Percentiles rank a stretch among this genome's conserved stretches.
phyloP scores from a whole-genome alignment of 2,329 filamentous ascomycete genomes.

The Phaeoacremonium minimum region DNA sequence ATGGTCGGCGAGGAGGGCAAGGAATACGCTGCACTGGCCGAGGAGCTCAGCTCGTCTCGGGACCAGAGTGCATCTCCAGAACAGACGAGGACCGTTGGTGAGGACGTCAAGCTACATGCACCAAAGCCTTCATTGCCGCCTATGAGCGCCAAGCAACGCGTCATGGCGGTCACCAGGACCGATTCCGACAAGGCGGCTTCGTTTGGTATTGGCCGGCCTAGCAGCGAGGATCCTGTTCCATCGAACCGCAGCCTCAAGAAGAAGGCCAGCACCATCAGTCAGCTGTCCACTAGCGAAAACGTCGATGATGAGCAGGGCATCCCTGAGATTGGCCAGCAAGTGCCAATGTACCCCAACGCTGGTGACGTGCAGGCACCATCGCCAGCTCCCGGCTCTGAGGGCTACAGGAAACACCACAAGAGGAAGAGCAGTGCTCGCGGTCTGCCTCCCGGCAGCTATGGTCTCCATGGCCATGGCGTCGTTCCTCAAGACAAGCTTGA shows the following conservation, averaged over 20 bases:
- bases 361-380: slow-evolving; percentile 96
- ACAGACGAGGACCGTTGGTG: slow-evolving; percentile 73
- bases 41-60: slow-evolving; percentile 40
- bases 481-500: slow-evolving; percentile 77
- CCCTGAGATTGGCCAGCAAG: slow-evolving; percentile 85
- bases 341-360: slow-evolving; percentile 89
- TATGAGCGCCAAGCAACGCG: slow-evolving; percentile 76
- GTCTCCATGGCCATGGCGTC: slow-evolving; percentile 82
- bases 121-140: slow-evolving; percentile 82
- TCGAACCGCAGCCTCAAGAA: slow-evolving; percentile 53
- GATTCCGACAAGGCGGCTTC: slow-evolving; percentile 83
- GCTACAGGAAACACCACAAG: slow-evolving; percentile 50
- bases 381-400: slow-evolving; percentile 53
- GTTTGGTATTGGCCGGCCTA: slow-evolving; percentile 73
- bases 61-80: slow-evolving; percentile 47
- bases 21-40: slow-evolving; percentile 68
- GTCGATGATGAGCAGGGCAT: slow-evolving; percentile 81
- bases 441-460: slow-evolving; percentile 83
- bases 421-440: slow-evolving; percentile 71
- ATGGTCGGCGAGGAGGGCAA: slow-evolving; percentile 78
- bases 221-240: slow-evolving; percentile 44
- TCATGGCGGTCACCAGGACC: slow-evolving; percentile 81
- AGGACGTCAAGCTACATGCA: slow-evolving; percentile 81
- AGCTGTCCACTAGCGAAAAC: slow-evolving; percentile 44
- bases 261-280: slow-evolving; percentile 52